phyloP scores from a whole-genome alignment of 495 filamentous ascomycete species.

The Diplogelasinospora grovesii region DNA sequence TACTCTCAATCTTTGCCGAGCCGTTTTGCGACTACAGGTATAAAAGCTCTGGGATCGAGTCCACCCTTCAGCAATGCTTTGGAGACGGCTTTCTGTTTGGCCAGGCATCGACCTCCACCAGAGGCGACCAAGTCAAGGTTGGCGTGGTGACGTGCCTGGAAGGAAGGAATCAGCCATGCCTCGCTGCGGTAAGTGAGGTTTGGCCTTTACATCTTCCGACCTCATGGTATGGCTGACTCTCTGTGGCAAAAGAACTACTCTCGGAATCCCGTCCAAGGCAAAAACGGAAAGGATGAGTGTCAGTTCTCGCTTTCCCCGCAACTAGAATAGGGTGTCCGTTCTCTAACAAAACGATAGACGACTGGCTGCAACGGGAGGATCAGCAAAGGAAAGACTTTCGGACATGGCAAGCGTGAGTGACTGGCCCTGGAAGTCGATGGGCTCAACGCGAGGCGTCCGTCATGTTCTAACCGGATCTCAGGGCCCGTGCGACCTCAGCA shows the following conservation, averaged over 20 bases:
- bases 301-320: neutral
- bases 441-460: neutral
- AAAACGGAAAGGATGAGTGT: conserved; percentile 1
- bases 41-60: conserved; percentile 24
- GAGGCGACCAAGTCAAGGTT: conserved; percentile 28
- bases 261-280: conserved; percentile 7
- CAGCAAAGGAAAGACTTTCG: conserved; percentile 35
- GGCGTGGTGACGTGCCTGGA: conserved; percentile 14
- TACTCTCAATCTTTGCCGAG: conserved; percentile 21
- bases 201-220: too few species aligned
- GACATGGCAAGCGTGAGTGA: conserved; percentile 42
- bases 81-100: conserved; percentile 32
- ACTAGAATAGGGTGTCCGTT: too few species aligned
- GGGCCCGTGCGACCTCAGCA: conserved; percentile 44
- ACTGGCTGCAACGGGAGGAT: conserved; percentile 19
- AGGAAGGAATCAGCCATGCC: conserved; percentile 5
- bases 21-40: conserved; percentile 24
- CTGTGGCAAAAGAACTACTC: conserved; percentile 4
- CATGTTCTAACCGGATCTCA: conserved; percentile 7
- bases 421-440: neutral
- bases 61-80: conserved; percentile 25
- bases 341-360: neutral
- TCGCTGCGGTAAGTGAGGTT: conserved; percentile 5
- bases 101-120: conserved; percentile 8
- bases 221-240: neutral